Evolutionary conservation across 768 basidiomycete genomes (phyloP).

Genomic region (Tulasnella sp.): DNA sequence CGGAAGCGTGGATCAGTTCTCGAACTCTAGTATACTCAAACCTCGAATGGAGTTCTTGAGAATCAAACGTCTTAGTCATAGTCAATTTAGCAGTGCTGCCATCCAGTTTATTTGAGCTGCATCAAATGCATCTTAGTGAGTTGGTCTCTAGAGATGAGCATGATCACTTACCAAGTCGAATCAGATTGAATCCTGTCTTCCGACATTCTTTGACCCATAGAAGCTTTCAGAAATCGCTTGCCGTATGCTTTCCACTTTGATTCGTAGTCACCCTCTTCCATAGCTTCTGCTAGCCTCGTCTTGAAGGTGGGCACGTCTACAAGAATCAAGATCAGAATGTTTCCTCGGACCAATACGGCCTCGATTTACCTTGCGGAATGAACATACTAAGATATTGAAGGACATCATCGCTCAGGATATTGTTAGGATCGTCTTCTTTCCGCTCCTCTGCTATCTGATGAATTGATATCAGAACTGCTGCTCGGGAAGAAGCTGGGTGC

Average conservation of each 20-base stretch:
- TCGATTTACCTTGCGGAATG: slow-evolving; percentile 15
- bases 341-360: neutral
- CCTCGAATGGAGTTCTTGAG: neutral
- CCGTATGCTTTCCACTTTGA: slow-evolving; percentile 17
- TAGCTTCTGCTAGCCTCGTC: slow-evolving; percentile 8
- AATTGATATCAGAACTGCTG: neutral
- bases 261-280: slow-evolving; percentile 10
- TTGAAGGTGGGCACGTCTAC: slow-evolving; percentile 14
- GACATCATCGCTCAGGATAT: slow-evolving; percentile 13
- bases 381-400: slow-evolving; percentile 15
- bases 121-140: neutral
- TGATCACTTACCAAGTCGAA: neutral
- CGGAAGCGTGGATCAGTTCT: neutral
- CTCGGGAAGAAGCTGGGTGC: neutral
- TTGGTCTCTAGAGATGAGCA: neutral
- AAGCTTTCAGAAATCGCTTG: slow-evolving; percentile 14
- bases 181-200: neutral
- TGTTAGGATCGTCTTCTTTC: neutral
- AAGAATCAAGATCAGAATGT: neutral
- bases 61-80: neutral
- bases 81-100: neutral
- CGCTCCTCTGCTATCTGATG: slow-evolving; percentile 4
- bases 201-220: slow-evolving; percentile 1
- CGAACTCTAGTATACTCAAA: slow-evolving; percentile 1
- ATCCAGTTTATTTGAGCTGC: neutral